Base-by-base conservation (phyloP, 805 yeast genomes). In the Zygoascus tannicola region DNA sequence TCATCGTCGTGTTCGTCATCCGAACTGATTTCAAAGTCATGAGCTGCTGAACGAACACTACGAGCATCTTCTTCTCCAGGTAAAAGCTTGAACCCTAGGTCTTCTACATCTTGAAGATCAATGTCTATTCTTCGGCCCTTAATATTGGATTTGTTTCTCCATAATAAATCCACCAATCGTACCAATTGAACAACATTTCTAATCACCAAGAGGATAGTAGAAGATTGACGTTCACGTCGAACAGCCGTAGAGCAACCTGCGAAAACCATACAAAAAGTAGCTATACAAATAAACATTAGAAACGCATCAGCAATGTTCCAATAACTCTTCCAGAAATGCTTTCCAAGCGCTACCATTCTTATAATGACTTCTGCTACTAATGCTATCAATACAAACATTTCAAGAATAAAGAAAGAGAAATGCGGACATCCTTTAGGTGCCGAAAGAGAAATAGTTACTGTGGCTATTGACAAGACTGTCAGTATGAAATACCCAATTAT, bases 241-340 rank as follows among this genome's bases (percentile, higher is more conserved):
- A 46, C 49, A 4, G 41, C 44, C 5, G 38, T 34, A 2, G 49
- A 43, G 20, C 49, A 46, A 2, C 49, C 49, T 12, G 44, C 49
- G 40, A 46, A 46, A 18, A 46, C 49, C 32, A 46, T 14, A 16
- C 44, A 45, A 16, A 46, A 33, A 4, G 49, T 46, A 30, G 40
- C 35, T 2, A 32, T 39, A 32, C 49, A 46, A 8, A 46, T 15
- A 16, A 39, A 34, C 49, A 43, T 46, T 23, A 46, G 16, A 4
- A 36, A 19, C 5, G 40, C 49, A 26, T 46, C 49, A 4, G 43
- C 41, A 22, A 46, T 39, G 28, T 46, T 46, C 49, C 49, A 46
- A 33, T 36, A 46, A 8, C 46, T 42, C 22, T 40, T 46, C 49
- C 49, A 46, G 32, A 40, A 46, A 32, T 40, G 38, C 16, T 30